A percentile compares a stretch with the other conserved stretches of the same genome.
Evolutionary conservation across 73 alveolate genomes (phyloP).

Genomic region (Paramecium caudatum): DNA sequence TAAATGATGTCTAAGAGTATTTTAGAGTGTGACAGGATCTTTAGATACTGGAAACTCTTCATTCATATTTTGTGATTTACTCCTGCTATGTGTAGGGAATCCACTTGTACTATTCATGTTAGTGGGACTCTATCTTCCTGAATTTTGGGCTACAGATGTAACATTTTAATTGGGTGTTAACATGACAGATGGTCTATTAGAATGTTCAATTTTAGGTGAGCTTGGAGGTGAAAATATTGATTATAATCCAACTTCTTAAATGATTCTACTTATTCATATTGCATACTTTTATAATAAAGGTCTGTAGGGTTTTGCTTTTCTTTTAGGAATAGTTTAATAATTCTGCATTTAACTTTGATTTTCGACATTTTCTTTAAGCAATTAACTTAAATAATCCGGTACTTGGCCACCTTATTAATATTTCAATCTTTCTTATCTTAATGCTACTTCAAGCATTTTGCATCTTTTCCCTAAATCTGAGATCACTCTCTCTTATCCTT

Average conservation of each 20-base stretch:
- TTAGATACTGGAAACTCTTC: conserved; percentile 16
- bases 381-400: neutral
- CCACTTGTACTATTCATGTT: conserved; percentile 54
- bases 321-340: conserved; percentile 33
- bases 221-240: conserved; percentile 57
- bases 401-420: conserved; percentile 46
- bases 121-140: conserved; percentile 63
- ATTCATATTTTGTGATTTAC: conserved; percentile 42
- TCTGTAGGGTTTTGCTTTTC: conserved; percentile 62
- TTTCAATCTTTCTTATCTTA: conserved; percentile 65
- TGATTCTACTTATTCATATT: neutral
- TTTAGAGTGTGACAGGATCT: neutral
- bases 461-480: conserved; percentile 61
- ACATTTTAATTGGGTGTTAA: conserved; percentile 63
- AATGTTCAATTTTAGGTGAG: conserved; percentile 56
- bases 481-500: conserved; percentile 55
- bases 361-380: conserved; percentile 26
- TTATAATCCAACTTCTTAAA: conserved; percentile 35
- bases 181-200: conserved; percentile 67
- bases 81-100: conserved; percentile 57
- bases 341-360: conserved; percentile 8
- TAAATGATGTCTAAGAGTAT: conserved; percentile 65
- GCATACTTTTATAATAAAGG: conserved; percentile 59
- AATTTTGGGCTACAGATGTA: conserved; percentile 1
- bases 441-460: conserved; percentile 62